Evolutionary conservation across 805 yeast genomes (phyloP).

Genomic region (Candida alai): DNA sequence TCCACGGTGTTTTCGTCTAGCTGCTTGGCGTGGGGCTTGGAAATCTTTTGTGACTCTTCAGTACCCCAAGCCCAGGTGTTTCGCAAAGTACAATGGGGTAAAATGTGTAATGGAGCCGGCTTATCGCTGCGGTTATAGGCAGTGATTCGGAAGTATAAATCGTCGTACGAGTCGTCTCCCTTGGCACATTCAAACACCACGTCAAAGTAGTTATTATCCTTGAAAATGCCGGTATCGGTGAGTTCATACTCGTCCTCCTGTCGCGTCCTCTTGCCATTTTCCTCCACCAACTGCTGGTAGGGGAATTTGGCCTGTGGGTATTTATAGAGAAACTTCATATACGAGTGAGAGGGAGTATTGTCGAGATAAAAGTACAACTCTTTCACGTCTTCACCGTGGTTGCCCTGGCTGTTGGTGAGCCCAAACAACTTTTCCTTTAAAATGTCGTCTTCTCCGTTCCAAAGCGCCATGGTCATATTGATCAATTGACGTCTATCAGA

Average conservation of each 20-base stretch:
- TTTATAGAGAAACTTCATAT: conserved; percentile 87
- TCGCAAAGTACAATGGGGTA: conserved; percentile 81
- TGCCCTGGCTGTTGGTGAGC: conserved; percentile 87
- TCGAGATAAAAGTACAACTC: conserved; percentile 82
- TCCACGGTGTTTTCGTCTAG: conserved; percentile 46
- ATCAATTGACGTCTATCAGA: conserved; percentile 77
- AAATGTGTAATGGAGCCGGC: conserved; percentile 82
- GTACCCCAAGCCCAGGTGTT: conserved; percentile 94
- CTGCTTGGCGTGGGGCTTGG: conserved; percentile 47
- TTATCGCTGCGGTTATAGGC: conserved; percentile 81
- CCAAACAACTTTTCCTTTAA: conserved; percentile 87
- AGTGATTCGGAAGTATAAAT: conserved; percentile 75
- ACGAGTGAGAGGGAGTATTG: conserved; percentile 89
- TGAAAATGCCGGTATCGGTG: conserved; percentile 73
- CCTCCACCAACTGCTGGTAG: conserved; percentile 66
- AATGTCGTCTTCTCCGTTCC: conserved; percentile 87
- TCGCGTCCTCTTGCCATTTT: conserved; percentile 62
- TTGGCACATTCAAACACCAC: conserved; percentile 89
- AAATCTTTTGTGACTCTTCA: conserved; percentile 36
- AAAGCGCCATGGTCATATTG: conserved; percentile 76
- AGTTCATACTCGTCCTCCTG: conserved; percentile 75
- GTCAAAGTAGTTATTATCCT: conserved; percentile 78
- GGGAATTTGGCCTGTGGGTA: conserved; percentile 88
- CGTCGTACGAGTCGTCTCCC: conserved; percentile 75
- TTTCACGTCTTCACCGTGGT: conserved; percentile 95